These are phyloP conservation scores for Arachis monticola DNA, from an alignment of 331 rosid species.

Conservation along the genomic window DNA sequence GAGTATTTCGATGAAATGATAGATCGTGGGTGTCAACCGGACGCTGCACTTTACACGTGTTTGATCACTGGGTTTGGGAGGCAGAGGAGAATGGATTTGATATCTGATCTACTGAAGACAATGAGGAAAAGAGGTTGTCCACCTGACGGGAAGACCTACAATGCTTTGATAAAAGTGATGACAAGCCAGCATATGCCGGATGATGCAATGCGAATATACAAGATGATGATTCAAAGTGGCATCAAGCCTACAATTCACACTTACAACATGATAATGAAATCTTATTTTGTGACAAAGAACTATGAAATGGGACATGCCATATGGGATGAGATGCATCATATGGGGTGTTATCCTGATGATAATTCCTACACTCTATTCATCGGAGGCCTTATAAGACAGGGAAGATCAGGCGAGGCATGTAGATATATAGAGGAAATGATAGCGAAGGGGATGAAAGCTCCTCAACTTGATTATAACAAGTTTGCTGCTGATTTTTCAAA, in stretches of 20 bases:
- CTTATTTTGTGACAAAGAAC: slow-evolving; percentile 66
- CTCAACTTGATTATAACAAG: slow-evolving; percentile 83
- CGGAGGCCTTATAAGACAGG: slow-evolving; percentile 80
- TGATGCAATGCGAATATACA: slow-evolving; percentile 70
- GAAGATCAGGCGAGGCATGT: slow-evolving; percentile 70
- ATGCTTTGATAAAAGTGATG: slow-evolving; percentile 80
- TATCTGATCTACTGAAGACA: slow-evolving; percentile 58
- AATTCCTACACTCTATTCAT: slow-evolving; percentile 73
- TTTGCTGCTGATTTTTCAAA: slow-evolving; percentile 78
- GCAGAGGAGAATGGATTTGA: slow-evolving; percentile 73
- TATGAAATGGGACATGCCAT: slow-evolving; percentile 63
- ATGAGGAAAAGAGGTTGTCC: slow-evolving; percentile 69
- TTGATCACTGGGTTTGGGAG: slow-evolving; percentile 84
- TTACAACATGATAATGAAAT: slow-evolving; percentile 86
- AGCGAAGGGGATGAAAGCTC: slow-evolving; percentile 89
- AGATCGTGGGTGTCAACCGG: slow-evolving; percentile 64
- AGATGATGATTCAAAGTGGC: slow-evolving; percentile 71
- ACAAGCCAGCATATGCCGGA: slow-evolving; percentile 74
- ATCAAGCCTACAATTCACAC: slow-evolving; percentile 74
- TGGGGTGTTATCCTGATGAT: slow-evolving; percentile 77
- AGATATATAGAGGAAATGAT: slow-evolving; percentile 81
- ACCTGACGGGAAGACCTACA: slow-evolving; percentile 77
- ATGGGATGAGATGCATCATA: slow-evolving; percentile 74
- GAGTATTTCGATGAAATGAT: slow-evolving; percentile 66
- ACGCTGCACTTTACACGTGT: slow-evolving; percentile 67